Base-by-base conservation (phyloP, 495 filamentous ascomycete genomes). In the Penicillium steckii region DNA sequence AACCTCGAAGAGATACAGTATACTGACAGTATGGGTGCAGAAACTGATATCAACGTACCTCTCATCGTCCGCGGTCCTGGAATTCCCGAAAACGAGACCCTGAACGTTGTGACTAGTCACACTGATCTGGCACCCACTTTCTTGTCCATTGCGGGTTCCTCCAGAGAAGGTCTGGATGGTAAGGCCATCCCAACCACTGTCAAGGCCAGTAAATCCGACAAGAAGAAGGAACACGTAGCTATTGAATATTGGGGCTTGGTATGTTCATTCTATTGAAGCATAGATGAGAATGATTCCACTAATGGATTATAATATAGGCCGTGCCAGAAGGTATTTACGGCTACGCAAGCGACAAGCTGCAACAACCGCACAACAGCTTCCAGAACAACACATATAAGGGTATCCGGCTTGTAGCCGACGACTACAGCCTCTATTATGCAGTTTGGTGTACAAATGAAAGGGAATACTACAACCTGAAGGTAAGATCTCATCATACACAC, bases 41-140 rank as follows among this genome's bases (percentile, higher is more conserved):
- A 88, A 62, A 83, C 85, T 53, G 86, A 89, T 56, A 82, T 87
- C 55, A 81, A 87, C 55, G 74, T 89, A 7, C 86, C 86, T 8
- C 64, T 89, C 1, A 66, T 72, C 25, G 65, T 85, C 24, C 71
- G 83, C n/a, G 83, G 83, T 0, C 82, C 83, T 13, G 74, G 79
- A 5, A 69, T 86, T n/a, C 68, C 75, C 0, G 29, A 65, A 51
- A 70, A 70, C n/a, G 43, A 59, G 13, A 69, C 61, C 2, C 67
- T 75, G 1, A 73, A 83, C 32, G 68, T 77, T 8, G 77, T 87
- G 8, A 86, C 84, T 4, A 76, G 81, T 22, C 85, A 89, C 57
- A 83, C 81, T 0, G 85, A 89, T 50, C 61, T 89, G 3, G 85
- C 84, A 1, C 82, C 86, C 3, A 88, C 86, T 0, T 74, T 88